phyloP scores from a whole-genome alignment of 495 filamentous ascomycete genomes.

The Podospora didyma region DNA sequence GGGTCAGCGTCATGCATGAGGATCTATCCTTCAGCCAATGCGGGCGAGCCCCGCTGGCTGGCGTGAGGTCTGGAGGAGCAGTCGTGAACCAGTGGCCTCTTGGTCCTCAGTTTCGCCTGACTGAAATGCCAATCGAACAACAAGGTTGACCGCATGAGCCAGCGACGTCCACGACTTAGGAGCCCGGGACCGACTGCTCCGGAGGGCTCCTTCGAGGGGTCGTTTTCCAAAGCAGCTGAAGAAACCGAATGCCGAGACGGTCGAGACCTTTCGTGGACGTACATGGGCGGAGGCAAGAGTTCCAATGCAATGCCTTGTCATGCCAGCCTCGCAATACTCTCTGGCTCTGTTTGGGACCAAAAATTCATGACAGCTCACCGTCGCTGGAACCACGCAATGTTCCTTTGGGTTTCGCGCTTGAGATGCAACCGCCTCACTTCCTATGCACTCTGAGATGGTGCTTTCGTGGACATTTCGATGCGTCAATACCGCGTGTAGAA shows the following conservation, averaged over 20 bases:
- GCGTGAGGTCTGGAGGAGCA: not conserved
- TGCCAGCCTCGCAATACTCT: not conserved
- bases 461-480: not conserved
- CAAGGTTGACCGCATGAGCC: not conserved
- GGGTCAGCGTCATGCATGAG: not conserved
- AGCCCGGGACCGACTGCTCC: too few relatives aligned
- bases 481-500: not conserved
- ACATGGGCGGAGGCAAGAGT: not conserved
- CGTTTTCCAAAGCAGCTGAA: too few relatives aligned
- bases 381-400: conserved; percentile 6
- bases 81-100: not conserved
- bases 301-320: not conserved
- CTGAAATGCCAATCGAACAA: not conserved
- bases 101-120: not conserved
- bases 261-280: not conserved
- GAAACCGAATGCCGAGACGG: not conserved
- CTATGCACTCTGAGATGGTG: not conserved
- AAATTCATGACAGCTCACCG: conserved; percentile 1
- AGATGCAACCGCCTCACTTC: conserved; percentile 17
- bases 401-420: conserved; percentile 7
- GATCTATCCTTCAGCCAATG: conserved; percentile 1
- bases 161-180: not conserved
- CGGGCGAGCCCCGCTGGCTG: not conserved
- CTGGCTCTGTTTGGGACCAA: not conserved
- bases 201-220: too few relatives aligned